These are phyloP conservation scores for Crassisporium funariophilum DNA, from an alignment of 768 basidiomycete genomes.

Conservation along the genomic window DNA sequence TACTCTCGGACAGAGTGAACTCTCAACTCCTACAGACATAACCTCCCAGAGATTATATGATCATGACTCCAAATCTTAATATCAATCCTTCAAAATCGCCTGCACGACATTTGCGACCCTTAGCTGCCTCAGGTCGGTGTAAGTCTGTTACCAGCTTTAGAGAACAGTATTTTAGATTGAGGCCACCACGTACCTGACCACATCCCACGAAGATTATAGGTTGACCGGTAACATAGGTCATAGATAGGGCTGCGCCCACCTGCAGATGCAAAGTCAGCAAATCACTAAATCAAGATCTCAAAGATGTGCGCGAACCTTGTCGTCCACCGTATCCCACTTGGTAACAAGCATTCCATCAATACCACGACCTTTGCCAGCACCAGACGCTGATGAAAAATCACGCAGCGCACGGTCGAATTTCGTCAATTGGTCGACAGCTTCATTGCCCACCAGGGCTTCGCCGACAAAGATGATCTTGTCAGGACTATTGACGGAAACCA, in stretches of 20 bases:
- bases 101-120: constrained; percentile 92
- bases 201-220: constrained; percentile 98
- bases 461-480: constrained; percentile 99
- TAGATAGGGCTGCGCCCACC: constrained; percentile 98
- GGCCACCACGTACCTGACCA: constrained; percentile 70
- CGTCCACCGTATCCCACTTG: constrained; percentile 99
- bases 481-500: constrained; percentile 90
- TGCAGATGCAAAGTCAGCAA: constrained; percentile 42
- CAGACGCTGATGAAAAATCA: constrained; percentile 83
- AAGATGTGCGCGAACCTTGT: constrained; percentile 63
- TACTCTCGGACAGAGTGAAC: too few species aligned
- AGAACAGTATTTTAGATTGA: not conserved
- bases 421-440: constrained; percentile 95
- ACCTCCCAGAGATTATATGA: too few species aligned
- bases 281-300: constrained; percentile 1
- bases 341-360: constrained; percentile 99
- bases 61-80: not conserved
- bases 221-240: constrained; percentile 99
- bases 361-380: constrained; percentile 75
- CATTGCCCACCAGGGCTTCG: constrained; percentile 97
- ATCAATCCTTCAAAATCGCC: constrained; percentile 81
- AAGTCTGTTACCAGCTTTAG: constrained; percentile 60
- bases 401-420: constrained; percentile 95
- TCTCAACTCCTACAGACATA: too few species aligned
- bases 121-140: constrained; percentile 92